phyloP scores from a whole-genome alignment of 148 eudicot genomes.

The Limonium bicolor region DNA sequence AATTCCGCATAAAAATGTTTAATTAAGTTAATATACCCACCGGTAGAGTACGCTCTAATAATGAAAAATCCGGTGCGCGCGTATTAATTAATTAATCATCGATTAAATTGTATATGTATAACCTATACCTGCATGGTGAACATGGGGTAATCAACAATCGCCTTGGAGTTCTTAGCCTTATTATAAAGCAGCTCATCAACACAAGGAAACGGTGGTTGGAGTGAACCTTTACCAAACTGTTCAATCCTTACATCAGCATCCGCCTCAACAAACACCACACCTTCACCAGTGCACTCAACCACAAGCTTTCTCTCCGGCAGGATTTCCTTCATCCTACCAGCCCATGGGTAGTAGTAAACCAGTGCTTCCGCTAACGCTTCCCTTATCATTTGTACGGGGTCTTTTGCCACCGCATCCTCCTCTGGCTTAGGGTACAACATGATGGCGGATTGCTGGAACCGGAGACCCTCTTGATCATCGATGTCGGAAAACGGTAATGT shows the following conservation, averaged over 20 bases:
- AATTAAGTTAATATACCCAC: too few relatives aligned
- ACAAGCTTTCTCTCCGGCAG: constrained; percentile 13
- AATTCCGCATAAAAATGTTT: not conserved
- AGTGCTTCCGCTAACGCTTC: constrained; percentile 20
- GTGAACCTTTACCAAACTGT: not conserved
- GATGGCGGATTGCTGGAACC: constrained; percentile 18
- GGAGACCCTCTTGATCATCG: constrained; percentile 24
- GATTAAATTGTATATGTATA: not conserved
- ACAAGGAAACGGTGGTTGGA: not conserved
- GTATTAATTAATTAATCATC: too few relatives aligned
- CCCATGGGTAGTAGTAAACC: constrained; percentile 20
- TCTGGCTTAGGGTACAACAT: constrained; percentile 12
- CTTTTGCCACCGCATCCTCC: not conserved
- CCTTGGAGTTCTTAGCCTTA: not conserved
- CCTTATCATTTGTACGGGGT: constrained; percentile 17
- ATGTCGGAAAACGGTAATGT: constrained; percentile 22
- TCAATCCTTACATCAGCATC: constrained; percentile 8
- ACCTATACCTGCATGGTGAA: not conserved
- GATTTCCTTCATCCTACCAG: constrained; percentile 21
- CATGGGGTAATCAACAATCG: not conserved
- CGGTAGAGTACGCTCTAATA: too few relatives aligned
- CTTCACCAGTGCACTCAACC: constrained; percentile 10
- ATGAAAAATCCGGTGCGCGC: too few relatives aligned
- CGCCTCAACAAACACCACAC: constrained; percentile 10
- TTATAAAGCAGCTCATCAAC: not conserved